These are phyloP conservation scores for Fraxinus cuspidata DNA, from an alignment of 257 asterid genomes.

Conservation along the genomic window DNA sequence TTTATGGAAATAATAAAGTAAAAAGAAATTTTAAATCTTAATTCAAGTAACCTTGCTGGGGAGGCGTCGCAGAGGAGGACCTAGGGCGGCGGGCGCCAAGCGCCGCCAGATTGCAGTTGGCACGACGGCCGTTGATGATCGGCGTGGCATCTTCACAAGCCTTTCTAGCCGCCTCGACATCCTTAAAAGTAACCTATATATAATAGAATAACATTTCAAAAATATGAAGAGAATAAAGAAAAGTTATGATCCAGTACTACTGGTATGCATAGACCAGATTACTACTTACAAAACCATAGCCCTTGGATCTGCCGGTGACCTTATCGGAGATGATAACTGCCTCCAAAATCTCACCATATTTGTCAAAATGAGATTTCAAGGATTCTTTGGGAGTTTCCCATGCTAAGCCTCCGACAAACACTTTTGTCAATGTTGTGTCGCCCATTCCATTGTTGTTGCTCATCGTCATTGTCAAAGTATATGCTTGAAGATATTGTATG, in stretches of 20 bases:
- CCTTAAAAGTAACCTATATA: constrained; percentile 79
- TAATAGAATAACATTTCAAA: neutral
- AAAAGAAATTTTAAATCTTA: too few species aligned
- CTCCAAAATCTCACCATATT: constrained; percentile 83
- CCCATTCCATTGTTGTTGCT: constrained; percentile 36
- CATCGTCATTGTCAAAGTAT: constrained; percentile 19
- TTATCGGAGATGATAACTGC: constrained; percentile 96
- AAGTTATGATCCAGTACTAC: neutral
- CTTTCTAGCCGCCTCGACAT: constrained; percentile 78
- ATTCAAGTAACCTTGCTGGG: constrained; percentile 52
- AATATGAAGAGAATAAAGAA: neutral
- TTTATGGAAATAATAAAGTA: neutral
- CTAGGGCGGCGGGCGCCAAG: constrained; percentile 86
- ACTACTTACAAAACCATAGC: constrained; percentile 86
- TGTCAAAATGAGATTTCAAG: constrained; percentile 70
- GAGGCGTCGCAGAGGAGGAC: constrained; percentile 52
- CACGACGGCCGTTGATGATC: constrained; percentile 90
- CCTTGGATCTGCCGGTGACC: constrained; percentile 95
- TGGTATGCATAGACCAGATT: neutral
- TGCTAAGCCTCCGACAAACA: constrained; percentile 92
- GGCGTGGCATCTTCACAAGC: constrained; percentile 90
- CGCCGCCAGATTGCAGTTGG: constrained; percentile 92
- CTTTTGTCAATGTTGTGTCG: constrained; percentile 77
- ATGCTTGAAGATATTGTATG: neutral
- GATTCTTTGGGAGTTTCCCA: constrained; percentile 95